A percentile compares a stretch with the other conserved stretches of the same genome.
These are phyloP conservation scores for Coffea canephora DNA, from an alignment of 257 asterid genomes.

Conservation along the genomic window DNA sequence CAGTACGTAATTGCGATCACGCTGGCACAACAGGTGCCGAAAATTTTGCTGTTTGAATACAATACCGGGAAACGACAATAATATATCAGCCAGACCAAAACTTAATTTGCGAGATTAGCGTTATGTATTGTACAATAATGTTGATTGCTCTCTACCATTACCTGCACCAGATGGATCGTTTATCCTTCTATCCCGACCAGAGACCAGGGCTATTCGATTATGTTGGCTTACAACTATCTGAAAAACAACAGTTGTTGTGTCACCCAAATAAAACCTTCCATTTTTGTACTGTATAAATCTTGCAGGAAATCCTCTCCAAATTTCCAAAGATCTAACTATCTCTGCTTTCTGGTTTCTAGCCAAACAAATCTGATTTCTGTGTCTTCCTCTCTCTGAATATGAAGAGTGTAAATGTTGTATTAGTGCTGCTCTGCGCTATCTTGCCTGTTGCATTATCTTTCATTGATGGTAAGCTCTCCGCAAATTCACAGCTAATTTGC, in stretches of 20 bases:
- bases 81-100: neutral
- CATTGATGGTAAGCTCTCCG: constrained; percentile 16
- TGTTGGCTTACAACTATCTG: neutral
- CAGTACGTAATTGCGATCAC: neutral
- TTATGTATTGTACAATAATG: neutral
- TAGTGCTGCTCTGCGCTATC: constrained; percentile 11
- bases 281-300: neutral
- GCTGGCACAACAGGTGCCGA: neutral
- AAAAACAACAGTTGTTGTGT: too few relatives aligned
- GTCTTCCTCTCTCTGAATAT: constrained; percentile 7
- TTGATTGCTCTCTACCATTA: neutral
- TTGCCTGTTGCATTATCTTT: constrained; percentile 20
- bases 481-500: neutral
- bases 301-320: too few relatives aligned
- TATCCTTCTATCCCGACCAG: neutral
- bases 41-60: too few relatives aligned
- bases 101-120: neutral
- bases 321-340: neutral
- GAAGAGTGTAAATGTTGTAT: neutral
- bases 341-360: too few relatives aligned
- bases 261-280: neutral
- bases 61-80: too few relatives aligned
- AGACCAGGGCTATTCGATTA: neutral
- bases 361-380: neutral
- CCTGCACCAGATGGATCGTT: constrained; percentile 2